Base-by-base conservation (phyloP, 2,329 filamentous ascomycete genomes). In the Torrubiella hemipterigena region DNA sequence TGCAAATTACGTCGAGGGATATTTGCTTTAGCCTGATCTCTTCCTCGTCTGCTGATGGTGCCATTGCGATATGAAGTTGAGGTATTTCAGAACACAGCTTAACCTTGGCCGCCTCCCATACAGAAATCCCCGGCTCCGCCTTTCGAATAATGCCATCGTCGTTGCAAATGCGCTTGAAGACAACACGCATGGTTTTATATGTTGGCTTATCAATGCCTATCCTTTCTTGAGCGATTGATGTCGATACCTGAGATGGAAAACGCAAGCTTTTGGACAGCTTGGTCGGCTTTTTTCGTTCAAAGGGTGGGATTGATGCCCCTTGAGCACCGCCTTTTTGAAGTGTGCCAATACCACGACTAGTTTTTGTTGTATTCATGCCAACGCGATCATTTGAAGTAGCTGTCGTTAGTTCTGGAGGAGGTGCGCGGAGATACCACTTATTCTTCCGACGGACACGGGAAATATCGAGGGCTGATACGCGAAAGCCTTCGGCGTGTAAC, bases 171-270 rank as follows among this genome's bases (percentile, higher is more conserved):
- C 56, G 58, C 42, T 78, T 69, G 41, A 86, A 91, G 17, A 70
- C 67, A 29, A 74, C 63, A 18, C 83, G 70, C 12, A 84, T 52
- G 36, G 71, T 56, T 19, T 65, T 66, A 49, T 91, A 91, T 25
- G 69, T 58, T 2, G 63, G 52, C 29, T 67, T 70, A 44, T 80
- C 71, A 20, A 93, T 60, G 22, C 58, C 62, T 17, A 93, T 60
- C 36, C 77, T 79, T 10, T 66, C 65, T 47, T 85, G 83, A 46
- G 79, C 78, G 53, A 89, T 81, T 41, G 83, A 78, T 36, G 91
- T 70, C 0, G 82, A 87, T 10, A 80, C 87, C 52, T 91, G 83
- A 1, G 82, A 89, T 1, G 81, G 81, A 40, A 85, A 91, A 15
- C 83, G 73, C 81, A 51, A 3, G 77, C 76, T 25, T 70, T 76